Percentiles rank a stretch among this genome's conserved stretches.
Conservation (phyloP, 1,284 basidiomycete species). For the Cutaneotrichosporon arboriforme region DNA sequence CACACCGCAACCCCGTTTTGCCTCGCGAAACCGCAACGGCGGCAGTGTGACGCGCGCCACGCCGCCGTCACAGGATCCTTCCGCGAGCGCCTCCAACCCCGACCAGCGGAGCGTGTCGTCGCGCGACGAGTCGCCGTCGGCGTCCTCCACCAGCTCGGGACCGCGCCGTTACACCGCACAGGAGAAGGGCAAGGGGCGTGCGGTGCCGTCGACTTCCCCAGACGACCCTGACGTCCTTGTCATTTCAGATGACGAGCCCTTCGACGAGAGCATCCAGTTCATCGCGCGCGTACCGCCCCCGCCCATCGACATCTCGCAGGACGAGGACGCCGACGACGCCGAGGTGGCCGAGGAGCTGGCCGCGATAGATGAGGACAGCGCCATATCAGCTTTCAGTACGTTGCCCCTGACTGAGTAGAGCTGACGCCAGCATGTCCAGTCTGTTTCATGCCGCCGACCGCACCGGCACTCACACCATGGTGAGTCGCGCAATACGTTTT, state of each 20-base stretch:
- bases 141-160: background rate
- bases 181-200: slow-evolving; percentile 25
- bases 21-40: too few species aligned
- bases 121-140: background rate
- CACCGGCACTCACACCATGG: slow-evolving; percentile 39
- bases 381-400: slow-evolving; percentile 17
- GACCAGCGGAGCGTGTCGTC: background rate
- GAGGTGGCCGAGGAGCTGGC: background rate
- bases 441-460: slow-evolving; percentile 34
- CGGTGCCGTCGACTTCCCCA: background rate
- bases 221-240: slow-evolving; percentile 1
- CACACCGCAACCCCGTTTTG: background rate
- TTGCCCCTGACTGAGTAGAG: background rate
- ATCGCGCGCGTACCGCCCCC: background rate
- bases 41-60: too few species aligned
- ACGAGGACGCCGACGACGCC: background rate
- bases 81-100: background rate
- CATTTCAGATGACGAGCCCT: slow-evolving; percentile 4
- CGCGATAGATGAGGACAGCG: slow-evolving; percentile 10
- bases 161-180: slow-evolving; percentile 21
- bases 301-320: background rate
- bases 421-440: slow-evolving; percentile 36
- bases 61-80: background rate
- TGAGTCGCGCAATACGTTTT: slow-evolving; percentile 11
- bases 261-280: slow-evolving; percentile 15